Conservation (phyloP, 2,329 filamentous ascomycete genomes). For the Chaetomiaceae sp. region DNA sequence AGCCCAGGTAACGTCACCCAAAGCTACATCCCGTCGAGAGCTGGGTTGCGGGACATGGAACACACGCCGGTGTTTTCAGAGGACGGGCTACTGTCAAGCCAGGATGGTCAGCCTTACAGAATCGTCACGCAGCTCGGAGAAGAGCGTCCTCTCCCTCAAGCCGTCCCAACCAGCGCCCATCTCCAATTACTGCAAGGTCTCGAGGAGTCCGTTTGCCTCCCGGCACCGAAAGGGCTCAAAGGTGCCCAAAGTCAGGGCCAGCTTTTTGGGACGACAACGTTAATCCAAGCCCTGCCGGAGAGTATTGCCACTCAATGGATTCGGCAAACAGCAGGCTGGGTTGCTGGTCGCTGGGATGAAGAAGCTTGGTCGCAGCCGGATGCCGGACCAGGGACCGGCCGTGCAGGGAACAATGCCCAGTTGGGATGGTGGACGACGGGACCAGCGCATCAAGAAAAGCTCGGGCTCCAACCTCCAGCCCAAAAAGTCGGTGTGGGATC, state of each 20-base stretch:
- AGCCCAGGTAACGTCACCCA: constrained; percentile 24
- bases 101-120: neutral
- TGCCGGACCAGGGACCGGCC: constrained; percentile 17
- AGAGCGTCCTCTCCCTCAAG: neutral
- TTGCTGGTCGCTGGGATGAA: too few relatives aligned
- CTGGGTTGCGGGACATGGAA: constrained; percentile 5
- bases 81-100: too few relatives aligned
- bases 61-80: neutral
- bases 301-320: constrained; percentile 8
- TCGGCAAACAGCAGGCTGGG: constrained; percentile 15
- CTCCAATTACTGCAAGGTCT: too few relatives aligned
- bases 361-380: constrained; percentile 12
- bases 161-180: too few relatives aligned
- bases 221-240: neutral
- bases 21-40: neutral
- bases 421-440: too few relatives aligned
- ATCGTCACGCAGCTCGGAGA: neutral
- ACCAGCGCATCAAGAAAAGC: constrained; percentile 15
- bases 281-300: neutral
- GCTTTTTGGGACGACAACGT: too few relatives aligned
- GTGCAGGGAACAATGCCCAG: constrained; percentile 16
- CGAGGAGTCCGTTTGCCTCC: neutral
- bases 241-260: neutral
- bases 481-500: constrained; percentile 28
- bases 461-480: constrained; percentile 22